These are phyloP conservation scores for Solanum clarkiae DNA, from an alignment of 257 asterid genomes.

Conservation along the genomic window DNA sequence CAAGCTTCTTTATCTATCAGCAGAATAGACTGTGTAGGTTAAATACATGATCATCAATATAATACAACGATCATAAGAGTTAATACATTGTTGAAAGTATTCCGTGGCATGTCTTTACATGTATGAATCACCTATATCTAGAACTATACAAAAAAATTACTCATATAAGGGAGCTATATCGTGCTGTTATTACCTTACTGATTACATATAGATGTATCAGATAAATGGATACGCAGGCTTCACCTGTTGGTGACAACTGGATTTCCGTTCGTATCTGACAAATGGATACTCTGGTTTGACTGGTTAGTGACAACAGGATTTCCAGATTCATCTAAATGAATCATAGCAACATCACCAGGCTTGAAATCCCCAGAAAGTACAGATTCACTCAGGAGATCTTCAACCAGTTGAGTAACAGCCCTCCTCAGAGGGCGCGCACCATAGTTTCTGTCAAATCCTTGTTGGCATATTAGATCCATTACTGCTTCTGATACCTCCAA, in stretches of 20 bases:
- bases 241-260: constrained; percentile 50
- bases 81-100: neutral
- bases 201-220: constrained; percentile 16
- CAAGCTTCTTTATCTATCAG: neutral
- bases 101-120: neutral
- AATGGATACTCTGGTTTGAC: constrained; percentile 34
- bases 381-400: constrained; percentile 78
- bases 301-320: constrained; percentile 51
- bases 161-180: neutral
- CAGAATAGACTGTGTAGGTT: neutral
- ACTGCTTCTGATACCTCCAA: constrained; percentile 80
- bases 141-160: constrained; percentile 1
- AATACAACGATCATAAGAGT: neutral
- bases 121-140: neutral
- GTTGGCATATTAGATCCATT: constrained; percentile 63
- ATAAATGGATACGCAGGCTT: constrained; percentile 26
- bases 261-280: constrained; percentile 44
- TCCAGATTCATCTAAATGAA: constrained; percentile 68
- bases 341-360: constrained; percentile 59
- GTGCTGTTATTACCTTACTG: neutral
- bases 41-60: neutral
- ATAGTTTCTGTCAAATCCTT: constrained; percentile 82
- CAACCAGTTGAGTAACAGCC: constrained; percentile 65
- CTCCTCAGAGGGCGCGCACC: constrained; percentile 96
- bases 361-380: constrained; percentile 57